Percentiles rank a stretch among this genome's conserved stretches.
These are phyloP conservation scores for Pelargonium fulgidum DNA, from an alignment of 441 rosid species.

Conservation along the genomic window DNA sequence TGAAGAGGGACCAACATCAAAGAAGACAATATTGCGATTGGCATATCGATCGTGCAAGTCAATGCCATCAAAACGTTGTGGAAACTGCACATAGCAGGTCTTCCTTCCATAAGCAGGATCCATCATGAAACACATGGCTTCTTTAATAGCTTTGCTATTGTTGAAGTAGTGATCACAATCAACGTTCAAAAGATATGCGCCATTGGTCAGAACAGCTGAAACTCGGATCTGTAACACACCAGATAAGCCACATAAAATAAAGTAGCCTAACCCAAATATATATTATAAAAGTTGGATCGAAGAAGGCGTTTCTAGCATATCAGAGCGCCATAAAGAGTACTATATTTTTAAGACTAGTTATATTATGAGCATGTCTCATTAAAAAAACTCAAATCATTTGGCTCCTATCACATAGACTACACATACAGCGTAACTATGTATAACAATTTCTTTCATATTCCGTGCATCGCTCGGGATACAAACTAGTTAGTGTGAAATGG, in stretches of 20 bases:
- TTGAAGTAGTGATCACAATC: conserved; percentile 94
- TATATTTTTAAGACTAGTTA: too few species aligned
- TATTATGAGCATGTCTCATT: too few species aligned
- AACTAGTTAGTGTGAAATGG: too few species aligned
- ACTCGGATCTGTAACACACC: conserved; percentile 49
- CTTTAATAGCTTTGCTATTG: conserved; percentile 88
- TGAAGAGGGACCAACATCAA: conserved; percentile 53
- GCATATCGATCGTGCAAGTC: conserved; percentile 84
- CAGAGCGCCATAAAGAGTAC: too few species aligned
- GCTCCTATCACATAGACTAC: too few species aligned
- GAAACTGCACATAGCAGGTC: conserved; percentile 87
- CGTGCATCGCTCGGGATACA: too few species aligned
- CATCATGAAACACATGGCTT: conserved; percentile 99
- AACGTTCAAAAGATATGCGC: conserved; percentile 78
- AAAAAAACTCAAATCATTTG: too few species aligned
- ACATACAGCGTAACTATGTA: too few species aligned
- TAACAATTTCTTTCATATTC: too few species aligned
- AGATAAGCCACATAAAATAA: not conserved
- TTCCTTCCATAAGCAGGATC: conserved; percentile 87
- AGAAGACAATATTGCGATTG: conserved; percentile 83
- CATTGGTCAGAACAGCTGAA: conserved; percentile 83
- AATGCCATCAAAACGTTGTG: conserved; percentile 93
- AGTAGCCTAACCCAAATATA: not conserved
- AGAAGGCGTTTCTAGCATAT: too few species aligned
- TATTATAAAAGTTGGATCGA: too few species aligned